Evolutionary conservation across 2,329 filamentous ascomycete genomes (phyloP), one percentile per base, ranked within the genome.

Genomic region (Calonectria hawksworthii): DNA sequence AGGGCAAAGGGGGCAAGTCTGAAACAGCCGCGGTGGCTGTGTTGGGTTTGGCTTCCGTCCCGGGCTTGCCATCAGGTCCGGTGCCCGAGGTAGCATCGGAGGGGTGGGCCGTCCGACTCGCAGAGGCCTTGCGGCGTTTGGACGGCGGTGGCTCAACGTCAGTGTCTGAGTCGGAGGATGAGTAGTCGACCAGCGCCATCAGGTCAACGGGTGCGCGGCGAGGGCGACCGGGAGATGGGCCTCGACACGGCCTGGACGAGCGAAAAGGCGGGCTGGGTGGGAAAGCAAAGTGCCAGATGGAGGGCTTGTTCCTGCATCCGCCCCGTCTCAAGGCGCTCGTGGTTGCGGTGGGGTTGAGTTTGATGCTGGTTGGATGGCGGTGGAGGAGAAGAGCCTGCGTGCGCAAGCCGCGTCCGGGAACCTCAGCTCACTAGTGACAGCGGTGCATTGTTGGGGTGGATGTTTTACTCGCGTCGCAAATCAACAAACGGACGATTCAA

Each of bases 1-100:
- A 85, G 11, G 96, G 96, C 28, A 98, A 89, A 11, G 96, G 94
- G 36, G 95, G 95, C 44, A 96, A 85, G 8, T 77, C 80, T 5
- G 83, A 78, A 74, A 70, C 54, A 47, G 72, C 72, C 4, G 66
- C 28, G 28, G 41, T 61, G 50, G 52, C 67, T 34, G 70, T 69
- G 68, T 41, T 67, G 23, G 73, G 50, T 52, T 63, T 70, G 50
- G 28, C 8, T 63, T 65, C 72, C 47, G 72, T 23, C 30, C 64
- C 73, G 73, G 70, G 44, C 13, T 50, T 32, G 34, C 41, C 41
- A 26, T 47, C 44, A 34, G 18, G n/a, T 26, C 56, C 69, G 63
- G 26, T 10, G 26, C 34, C 44, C 52, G 70, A 63, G 32, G 51
- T 36, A 32, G 71, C 52, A 44, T 51, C 72, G 52, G 76, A 73